phyloP scores from a whole-genome alignment of 805 yeast genomes.

The Myxozyma melibiosi region DNA sequence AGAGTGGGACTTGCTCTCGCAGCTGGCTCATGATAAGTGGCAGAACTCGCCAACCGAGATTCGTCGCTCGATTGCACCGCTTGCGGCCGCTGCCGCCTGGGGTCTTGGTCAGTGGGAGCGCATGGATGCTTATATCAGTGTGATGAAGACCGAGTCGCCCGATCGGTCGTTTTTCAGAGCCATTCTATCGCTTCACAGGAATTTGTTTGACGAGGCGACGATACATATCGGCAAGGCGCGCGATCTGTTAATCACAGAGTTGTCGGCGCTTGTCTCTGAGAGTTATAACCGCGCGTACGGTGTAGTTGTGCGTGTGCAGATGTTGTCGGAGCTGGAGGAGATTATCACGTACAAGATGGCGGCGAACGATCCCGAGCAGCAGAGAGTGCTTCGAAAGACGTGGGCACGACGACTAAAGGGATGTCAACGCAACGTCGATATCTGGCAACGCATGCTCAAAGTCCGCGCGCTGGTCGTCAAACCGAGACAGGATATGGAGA shows the following conservation, averaged over 20 bases:
- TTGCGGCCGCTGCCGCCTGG: conserved; percentile 99
- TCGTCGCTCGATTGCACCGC: conserved; percentile 84
- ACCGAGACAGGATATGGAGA: conserved; percentile 95
- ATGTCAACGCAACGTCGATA: conserved; percentile 95
- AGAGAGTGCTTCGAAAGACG: conserved; percentile 77
- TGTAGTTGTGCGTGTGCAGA: conserved; percentile 94
- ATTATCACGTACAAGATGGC: conserved; percentile 84
- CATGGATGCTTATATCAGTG: conserved; percentile 87
- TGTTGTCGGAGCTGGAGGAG: conserved; percentile 95
- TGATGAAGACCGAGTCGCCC: conserved; percentile 89
- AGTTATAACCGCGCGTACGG: conserved; percentile 96
- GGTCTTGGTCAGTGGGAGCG: conserved; percentile 96
- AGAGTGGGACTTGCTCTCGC: conserved; percentile 93
- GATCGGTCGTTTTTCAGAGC: conserved; percentile 95
- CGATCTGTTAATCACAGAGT: conserved; percentile 86
- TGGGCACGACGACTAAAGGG: conserved; percentile 94
- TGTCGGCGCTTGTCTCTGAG: conserved; percentile 91
- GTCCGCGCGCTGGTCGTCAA: conserved; percentile 90
- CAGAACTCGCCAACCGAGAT: conserved; percentile 67
- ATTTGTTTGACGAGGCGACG: conserved; percentile 79
- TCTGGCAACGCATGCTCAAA: conserved; percentile 96
- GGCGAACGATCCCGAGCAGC: conserved; percentile 79
- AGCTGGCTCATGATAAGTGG: conserved; percentile 88
- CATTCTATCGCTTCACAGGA: conserved; percentile 78
- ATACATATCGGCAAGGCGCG: conserved; percentile 81